Evolutionary conservation across 306 rosid species (phyloP).

Genomic region (Oxytropis ochrocephala): DNA sequence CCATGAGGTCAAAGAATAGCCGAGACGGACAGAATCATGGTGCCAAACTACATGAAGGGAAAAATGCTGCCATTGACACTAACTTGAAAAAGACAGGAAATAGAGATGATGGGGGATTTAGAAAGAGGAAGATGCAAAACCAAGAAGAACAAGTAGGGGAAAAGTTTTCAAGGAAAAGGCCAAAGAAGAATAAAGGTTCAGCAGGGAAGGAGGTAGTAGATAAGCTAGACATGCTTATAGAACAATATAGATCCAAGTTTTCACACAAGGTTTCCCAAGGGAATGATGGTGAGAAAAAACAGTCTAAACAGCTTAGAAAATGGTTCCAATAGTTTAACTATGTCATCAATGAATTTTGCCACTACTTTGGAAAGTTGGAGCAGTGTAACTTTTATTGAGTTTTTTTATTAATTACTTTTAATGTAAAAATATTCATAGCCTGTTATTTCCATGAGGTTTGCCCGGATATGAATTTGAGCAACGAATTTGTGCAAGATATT

Average conservation of each 20-base stretch:
- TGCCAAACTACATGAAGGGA: constrained; percentile 7
- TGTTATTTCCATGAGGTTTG: too few species aligned
- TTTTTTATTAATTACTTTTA: too few species aligned
- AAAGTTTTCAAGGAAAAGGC: constrained; percentile 31
- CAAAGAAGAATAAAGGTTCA: constrained; percentile 59
- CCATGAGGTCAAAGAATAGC: constrained; percentile 19
- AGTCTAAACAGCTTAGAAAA: constrained; percentile 60
- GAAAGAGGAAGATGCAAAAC: constrained; percentile 51
- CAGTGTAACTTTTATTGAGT: not conserved
- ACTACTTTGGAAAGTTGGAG: not conserved
- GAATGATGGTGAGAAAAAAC: constrained; percentile 42
- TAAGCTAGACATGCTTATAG: constrained; percentile 87
- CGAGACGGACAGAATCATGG: constrained; percentile 31
- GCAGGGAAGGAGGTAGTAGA: constrained; percentile 60
- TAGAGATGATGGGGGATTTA: constrained; percentile 21
- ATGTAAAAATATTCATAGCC: too few species aligned
- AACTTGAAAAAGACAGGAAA: constrained; percentile 12
- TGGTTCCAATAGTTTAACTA: constrained; percentile 54
- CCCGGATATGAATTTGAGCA: too few species aligned
- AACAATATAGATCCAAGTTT: constrained; percentile 70
- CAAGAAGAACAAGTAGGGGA: constrained; percentile 33
- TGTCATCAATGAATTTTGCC: constrained; percentile 11
- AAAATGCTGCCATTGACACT: constrained; percentile 12
- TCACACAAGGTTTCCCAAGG: constrained; percentile 39
- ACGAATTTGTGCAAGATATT: too few species aligned